Evolutionary conservation across 1,284 basidiomycete species (phyloP).

Genomic region (Apiotrichum mycotoxinovorans): DNA sequence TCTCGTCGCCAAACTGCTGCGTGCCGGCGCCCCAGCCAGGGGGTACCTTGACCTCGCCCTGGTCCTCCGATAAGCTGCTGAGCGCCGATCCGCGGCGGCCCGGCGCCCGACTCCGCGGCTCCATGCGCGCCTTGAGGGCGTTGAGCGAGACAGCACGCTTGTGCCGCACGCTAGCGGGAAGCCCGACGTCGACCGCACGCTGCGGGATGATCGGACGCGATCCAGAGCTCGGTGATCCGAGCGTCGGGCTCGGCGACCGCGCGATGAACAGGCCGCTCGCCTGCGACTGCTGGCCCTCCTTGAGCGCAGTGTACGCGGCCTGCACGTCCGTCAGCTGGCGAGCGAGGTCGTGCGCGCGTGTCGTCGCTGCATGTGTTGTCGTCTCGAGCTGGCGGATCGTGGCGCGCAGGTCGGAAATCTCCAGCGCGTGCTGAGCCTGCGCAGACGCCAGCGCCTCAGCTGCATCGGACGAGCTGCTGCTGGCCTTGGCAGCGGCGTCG

Average conservation of each 20-base stretch:
- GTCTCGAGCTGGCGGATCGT: slow-evolving; percentile 71
- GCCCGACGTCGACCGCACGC: slow-evolving; percentile 56
- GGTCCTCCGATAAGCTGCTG: slow-evolving; percentile 8
- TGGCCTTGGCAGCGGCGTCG: neutral
- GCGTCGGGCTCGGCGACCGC: neutral
- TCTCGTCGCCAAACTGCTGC: slow-evolving; percentile 50
- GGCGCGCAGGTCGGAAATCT: slow-evolving; percentile 71
- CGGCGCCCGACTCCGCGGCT: slow-evolving; percentile 2
- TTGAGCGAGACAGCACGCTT: slow-evolving; percentile 78
- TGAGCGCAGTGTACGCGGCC: slow-evolving; percentile 15
- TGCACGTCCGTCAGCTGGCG: slow-evolving; percentile 55
- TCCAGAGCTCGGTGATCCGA: neutral
- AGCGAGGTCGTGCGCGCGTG: slow-evolving; percentile 65
- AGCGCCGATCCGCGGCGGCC: neutral
- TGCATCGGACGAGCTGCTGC: neutral
- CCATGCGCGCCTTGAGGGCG: slow-evolving; percentile 85
- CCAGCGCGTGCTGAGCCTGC: slow-evolving; percentile 68
- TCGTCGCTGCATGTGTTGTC: slow-evolving; percentile 66
- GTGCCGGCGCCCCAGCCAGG: neutral
- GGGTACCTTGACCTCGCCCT: neutral
- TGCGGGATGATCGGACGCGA: neutral
- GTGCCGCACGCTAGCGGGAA: slow-evolving; percentile 72
- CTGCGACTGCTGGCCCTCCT: neutral
- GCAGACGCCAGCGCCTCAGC: slow-evolving; percentile 13
- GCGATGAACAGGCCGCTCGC: slow-evolving; percentile 9